A percentile compares a stretch with the other conserved stretches of the same genome.
phyloP scores from a whole-genome alignment of 176 grass and related monocot species.

The Cenchrus americanus region DNA sequence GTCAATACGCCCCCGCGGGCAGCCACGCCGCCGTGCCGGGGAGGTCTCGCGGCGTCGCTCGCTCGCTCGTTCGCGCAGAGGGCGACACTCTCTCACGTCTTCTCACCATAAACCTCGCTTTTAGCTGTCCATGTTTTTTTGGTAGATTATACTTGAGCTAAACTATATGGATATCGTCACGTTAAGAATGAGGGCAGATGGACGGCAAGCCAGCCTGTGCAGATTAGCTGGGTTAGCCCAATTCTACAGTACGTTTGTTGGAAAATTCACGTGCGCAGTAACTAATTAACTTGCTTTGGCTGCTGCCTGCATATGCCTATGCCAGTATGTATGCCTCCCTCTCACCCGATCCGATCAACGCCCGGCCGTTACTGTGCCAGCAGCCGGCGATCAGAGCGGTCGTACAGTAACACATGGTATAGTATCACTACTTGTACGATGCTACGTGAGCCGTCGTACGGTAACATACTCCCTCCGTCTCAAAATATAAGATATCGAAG shows the following conservation, averaged over 20 bases:
- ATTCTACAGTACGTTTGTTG: not conserved
- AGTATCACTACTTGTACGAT: not conserved
- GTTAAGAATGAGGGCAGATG: no score
- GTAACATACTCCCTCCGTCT: no score
- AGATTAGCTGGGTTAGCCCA: conserved; percentile 5
- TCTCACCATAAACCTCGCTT: not conserved
- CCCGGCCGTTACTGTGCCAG: not conserved
- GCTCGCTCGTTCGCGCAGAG: not conserved
- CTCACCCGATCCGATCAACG: no score
- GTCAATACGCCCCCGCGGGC: not conserved
- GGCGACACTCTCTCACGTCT: not conserved
- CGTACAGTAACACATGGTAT: not conserved
- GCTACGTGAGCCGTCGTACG: no score
- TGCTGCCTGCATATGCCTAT: no score
- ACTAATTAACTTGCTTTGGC: no score
- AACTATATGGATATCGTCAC: no score
- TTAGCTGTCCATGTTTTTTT: not conserved
- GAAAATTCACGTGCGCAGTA: no score
- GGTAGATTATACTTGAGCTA: no score
- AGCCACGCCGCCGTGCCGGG: not conserved
- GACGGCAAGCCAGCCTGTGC: not conserved
- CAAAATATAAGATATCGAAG: no score
- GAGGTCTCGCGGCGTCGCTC: not conserved
- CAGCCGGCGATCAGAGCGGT: not conserved
- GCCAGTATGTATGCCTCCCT: no score